These are phyloP conservation scores for Pyrenophora seminiperda DNA, from an alignment of 2,329 filamentous ascomycete genomes.

Conservation along the genomic window DNA sequence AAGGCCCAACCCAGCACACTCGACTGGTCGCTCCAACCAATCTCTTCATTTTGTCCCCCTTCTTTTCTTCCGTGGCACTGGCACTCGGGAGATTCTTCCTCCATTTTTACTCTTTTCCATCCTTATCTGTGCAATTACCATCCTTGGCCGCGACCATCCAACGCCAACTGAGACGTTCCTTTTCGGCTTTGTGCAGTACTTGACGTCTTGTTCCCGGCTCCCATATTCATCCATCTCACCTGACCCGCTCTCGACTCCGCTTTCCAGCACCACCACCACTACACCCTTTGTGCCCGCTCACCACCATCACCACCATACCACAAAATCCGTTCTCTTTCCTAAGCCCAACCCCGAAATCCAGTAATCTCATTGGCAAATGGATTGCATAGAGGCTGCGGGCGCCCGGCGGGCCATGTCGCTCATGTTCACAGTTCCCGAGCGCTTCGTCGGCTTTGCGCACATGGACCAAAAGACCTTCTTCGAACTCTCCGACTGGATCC, in stretches of 20 bases:
- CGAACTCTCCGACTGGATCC: constrained; percentile 46
- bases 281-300: background rate
- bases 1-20: background rate
- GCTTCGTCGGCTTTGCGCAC: constrained; percentile 47
- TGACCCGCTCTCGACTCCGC: constrained; percentile 16
- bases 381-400: constrained; percentile 29
- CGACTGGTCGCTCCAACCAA: background rate
- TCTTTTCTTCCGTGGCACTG: background rate
- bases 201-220: constrained; percentile 4
- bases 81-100: no score
- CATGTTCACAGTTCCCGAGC: constrained; percentile 44
- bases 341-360: background rate
- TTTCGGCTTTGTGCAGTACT: constrained; percentile 1
- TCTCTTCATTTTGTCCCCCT: background rate
- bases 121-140: no score
- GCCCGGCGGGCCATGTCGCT: constrained; percentile 38
- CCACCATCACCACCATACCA: background rate
- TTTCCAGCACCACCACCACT: constrained; percentile 7
- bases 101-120: no score
- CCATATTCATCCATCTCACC: constrained; percentile 9
- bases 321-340: background rate
- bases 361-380: constrained; percentile 12
- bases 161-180: no score
- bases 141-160: no score
- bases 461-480: constrained; percentile 48